Percentiles rank a stretch among this genome's conserved stretches.
phyloP scores from a whole-genome alignment of 73 alveolate species.

The Tetrahymena elliotti region DNA sequence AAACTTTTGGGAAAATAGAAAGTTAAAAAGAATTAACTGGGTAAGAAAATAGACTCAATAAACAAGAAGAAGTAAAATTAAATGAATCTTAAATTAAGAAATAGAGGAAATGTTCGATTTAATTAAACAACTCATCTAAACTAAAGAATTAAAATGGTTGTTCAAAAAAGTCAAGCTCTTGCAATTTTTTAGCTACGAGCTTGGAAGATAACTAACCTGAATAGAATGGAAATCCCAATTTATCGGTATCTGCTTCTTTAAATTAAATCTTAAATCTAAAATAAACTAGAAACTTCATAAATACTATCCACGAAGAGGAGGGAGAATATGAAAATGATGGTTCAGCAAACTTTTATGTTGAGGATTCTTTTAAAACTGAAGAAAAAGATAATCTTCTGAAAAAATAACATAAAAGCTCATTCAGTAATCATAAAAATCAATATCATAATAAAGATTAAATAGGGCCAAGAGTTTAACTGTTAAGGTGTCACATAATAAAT shows the following conservation, averaged over 20 bases:
- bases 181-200: neutral
- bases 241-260: neutral
- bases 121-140: neutral
- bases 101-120: neutral
- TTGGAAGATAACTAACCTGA: neutral
- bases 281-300: neutral
- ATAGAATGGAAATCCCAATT: neutral
- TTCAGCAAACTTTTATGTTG: neutral
- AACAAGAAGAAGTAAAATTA: neutral
- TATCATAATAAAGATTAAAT: neutral
- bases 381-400: neutral
- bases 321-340: neutral
- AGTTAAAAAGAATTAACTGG: neutral
- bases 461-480: neutral
- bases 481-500: neutral
- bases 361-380: neutral
- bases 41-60: neutral
- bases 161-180: neutral
- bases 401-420: neutral
- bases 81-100: neutral
- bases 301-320: neutral
- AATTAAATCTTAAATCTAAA: neutral
- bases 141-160: neutral
- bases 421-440: neutral
- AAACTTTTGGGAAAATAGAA: neutral